Evolutionary conservation across 1,284 basidiomycete species (phyloP), one percentile per base, ranked within the genome.

Genomic region (Ustilago cynodontis): DNA sequence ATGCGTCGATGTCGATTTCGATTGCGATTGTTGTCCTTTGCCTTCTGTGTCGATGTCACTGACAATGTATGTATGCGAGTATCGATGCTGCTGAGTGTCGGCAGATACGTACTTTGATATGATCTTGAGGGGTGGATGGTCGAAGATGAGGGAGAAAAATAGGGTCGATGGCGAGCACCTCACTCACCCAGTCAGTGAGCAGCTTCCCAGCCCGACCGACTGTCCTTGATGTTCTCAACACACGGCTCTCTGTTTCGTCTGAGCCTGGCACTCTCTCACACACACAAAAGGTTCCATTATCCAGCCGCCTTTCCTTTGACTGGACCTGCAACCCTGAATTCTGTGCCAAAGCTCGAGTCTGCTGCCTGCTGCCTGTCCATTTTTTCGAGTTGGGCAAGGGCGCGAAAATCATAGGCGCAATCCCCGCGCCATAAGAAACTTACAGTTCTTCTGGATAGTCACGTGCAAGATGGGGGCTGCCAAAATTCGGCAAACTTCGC

Each of bases 41-140:
- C 22, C 33, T 41, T 9, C 18, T 5, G 16, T 39, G 31, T 22
- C n/a, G 29, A 35, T 29, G 49, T 51, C 24, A 53, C 43, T 63
- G 26, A 49, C 47, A 41, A 13, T 26, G 11, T 33, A n/a, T 66
- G 53, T 18, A n/a, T 49, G 35, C 59, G 29, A 35, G 14, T 62
- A 57, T 39, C 39, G 67, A 22, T 49, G 47, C 47, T 49, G 47
- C 22, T 49, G 6, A 3, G n/a, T 49, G 47, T 49, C 47, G 22
- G 47, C 39, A 29, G 20, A 63, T 74, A 74, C 71, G 59, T 74
- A 74, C 71, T 69, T 74, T 74, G 71, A 74, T 63, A 69, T 66
- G 65, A 74, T 74, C 71, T 74, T 74, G 71, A 74, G 71, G 71
- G 62, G 70, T 66, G 65, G 70, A 72, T 72, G 66, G 66, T 74